A percentile compares a stretch with the other conserved stretches of the same genome.
Evolutionary conservation across 257 asterid genomes (phyloP).

Genomic region (Solanum piurae): DNA sequence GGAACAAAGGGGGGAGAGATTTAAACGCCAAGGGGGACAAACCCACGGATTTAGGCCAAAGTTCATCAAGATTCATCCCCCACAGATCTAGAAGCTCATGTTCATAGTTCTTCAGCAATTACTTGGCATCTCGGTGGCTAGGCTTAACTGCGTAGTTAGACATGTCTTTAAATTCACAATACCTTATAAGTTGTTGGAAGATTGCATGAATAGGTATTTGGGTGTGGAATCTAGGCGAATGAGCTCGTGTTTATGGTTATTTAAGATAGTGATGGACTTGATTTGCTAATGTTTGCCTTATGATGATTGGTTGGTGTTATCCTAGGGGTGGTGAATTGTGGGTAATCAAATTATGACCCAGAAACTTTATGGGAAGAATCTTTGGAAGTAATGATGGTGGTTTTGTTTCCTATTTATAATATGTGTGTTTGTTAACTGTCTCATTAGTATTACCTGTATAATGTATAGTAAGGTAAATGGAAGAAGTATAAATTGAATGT

Average conservation of each 20-base stretch:
- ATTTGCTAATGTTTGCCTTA: neutral
- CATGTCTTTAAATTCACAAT: neutral
- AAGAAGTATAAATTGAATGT: neutral
- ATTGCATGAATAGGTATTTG: neutral
- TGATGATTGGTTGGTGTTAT: neutral
- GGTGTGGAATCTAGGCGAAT: neutral
- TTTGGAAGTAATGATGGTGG: neutral
- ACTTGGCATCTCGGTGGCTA: neutral
- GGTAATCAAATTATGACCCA: neutral
- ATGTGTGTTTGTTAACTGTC: neutral
- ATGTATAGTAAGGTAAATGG: neutral
- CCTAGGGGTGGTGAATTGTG: neutral
- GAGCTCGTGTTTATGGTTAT: neutral
- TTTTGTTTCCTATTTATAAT: neutral
- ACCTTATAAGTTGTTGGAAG: neutral
- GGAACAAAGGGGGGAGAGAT: neutral
- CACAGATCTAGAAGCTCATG: neutral
- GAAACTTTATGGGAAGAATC: neutral
- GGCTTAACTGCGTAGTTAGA: neutral
- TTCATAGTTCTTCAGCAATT: no score
- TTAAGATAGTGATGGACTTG: neutral
- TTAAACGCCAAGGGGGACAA: neutral
- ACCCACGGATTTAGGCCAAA: neutral
- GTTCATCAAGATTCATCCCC: neutral
- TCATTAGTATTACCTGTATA: no score